Percentiles rank a stretch among this genome's conserved stretches.
phyloP scores from a whole-genome alignment of 768 basidiomycete species.

The Dacryopinax primogenitus region DNA sequence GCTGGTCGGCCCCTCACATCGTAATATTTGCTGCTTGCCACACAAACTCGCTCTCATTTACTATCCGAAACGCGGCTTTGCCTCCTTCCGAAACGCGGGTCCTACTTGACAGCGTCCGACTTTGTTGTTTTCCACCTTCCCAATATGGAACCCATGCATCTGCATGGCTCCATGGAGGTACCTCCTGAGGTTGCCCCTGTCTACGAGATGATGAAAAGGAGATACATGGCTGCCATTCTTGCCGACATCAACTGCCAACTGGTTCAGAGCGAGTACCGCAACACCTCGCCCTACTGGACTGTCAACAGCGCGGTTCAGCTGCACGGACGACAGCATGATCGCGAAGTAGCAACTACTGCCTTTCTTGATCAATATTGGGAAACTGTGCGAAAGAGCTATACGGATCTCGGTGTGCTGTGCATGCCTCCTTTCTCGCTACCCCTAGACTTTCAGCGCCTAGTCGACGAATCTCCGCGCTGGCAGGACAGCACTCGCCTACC shows the following conservation, averaged over 20 bases:
- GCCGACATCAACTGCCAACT: constrained; percentile 6
- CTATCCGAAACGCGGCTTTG: constrained; percentile 7
- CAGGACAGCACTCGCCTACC: background rate
- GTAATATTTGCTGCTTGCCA: background rate
- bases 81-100: constrained; percentile 8
- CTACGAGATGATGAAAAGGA: constrained; percentile 4
- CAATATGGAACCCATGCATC: background rate
- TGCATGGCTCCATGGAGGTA: constrained; percentile 7
- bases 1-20: constrained; percentile 1
- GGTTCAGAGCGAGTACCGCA: background rate
- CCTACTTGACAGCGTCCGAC: background rate
- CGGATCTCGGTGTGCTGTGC: constrained; percentile 7
- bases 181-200: background rate
- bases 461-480: background rate
- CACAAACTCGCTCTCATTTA: background rate
- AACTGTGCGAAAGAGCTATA: constrained; percentile 2
- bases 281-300: background rate
- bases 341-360: background rate
- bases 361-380: constrained; percentile 2
- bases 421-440: constrained; percentile 6
- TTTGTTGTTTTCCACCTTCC: background rate
- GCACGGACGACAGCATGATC: background rate
- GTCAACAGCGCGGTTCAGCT: background rate
- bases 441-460: background rate
- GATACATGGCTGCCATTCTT: background rate